Evolutionary conservation across 1,284 basidiomycete species (phyloP), one percentile per base, ranked within the genome.

Genomic region (Xerocomus nothofagi): DNA sequence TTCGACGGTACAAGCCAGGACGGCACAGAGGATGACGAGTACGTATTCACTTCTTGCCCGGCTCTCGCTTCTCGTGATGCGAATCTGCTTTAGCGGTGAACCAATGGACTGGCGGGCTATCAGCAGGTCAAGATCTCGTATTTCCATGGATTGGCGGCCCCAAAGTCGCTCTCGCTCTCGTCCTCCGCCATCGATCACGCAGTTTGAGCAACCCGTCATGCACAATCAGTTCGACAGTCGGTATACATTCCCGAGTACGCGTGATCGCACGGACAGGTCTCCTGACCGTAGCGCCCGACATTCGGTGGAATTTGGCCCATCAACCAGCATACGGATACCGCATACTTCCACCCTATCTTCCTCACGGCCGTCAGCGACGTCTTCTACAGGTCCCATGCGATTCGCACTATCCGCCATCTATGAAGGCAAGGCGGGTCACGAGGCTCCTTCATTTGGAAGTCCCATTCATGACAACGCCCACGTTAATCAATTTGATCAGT

Each of bases 61-160:
- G 0, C 17, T 48, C 39, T 46, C 44, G 39, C 47, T 38, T 49
- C 54, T 58, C 52, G 54, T 56, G 55, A 60, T 63, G 51, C 57
- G 57, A 59, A 47, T 49, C 44, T 26, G 39, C 53, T 51, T 32
- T 53, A 86, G 83, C 51, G 71, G 73, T 58, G 67, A 78, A 49
- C 75, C 79, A 33, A 97, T 98, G 88, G 96, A 98, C 66, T 98
- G 95, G 93, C 82, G 93, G 38, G 88, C 89, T 17, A 84, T 92
- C 63, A 94, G 91, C 64, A 83, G 94, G 53, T 97, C 94, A 14
- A 82, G 94, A 54, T 98, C 96, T 20, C 86, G 95, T 23, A 87
- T 91, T 62, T 88, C 91, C 45, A 89, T 88, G 86, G 88, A 90
- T 68, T 91, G 87, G 87, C 77, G 80, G 47, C 84, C 86, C 44